Percentiles rank a stretch among this genome's conserved stretches.
Conservation (phyloP, 2,329 filamentous ascomycete species). For the Chalaropsis thielavioides region DNA sequence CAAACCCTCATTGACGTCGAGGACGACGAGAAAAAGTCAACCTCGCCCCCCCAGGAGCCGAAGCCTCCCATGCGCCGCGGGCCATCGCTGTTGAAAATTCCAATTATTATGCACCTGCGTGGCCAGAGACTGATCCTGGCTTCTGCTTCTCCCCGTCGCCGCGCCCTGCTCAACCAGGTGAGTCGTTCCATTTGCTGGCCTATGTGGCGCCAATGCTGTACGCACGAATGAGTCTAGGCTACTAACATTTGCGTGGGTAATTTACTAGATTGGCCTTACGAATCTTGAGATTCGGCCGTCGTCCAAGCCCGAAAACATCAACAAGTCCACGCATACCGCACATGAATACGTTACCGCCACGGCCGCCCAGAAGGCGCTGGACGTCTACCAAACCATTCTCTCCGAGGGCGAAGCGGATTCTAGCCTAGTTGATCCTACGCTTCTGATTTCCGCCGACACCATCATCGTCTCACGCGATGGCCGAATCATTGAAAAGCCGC, state of each 20-base stretch:
- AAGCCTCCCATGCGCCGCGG: slow-evolving; percentile 30
- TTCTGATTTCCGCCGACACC: slow-evolving; percentile 85
- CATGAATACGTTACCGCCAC: slow-evolving; percentile 87
- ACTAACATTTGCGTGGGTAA: neutral
- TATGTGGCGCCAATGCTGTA: slow-evolving; percentile 3
- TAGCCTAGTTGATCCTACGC: slow-evolving; percentile 51
- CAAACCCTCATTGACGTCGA: slow-evolving; percentile 15
- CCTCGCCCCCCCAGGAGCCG: neutral
- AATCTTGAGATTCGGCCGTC: slow-evolving; percentile 78
- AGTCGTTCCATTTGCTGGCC: neutral
- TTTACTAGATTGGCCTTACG: slow-evolving; percentile 55
- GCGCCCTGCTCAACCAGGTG: slow-evolving; percentile 63
- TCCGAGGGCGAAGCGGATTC: slow-evolving; percentile 27
- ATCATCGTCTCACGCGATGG: slow-evolving; percentile 66
- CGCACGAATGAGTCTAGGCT: neutral
- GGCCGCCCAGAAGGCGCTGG: slow-evolving; percentile 65
- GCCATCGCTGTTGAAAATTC: slow-evolving; percentile 59
- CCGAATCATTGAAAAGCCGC: slow-evolving; percentile 79
- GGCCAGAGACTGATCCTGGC: slow-evolving; percentile 76
- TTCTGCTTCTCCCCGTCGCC: slow-evolving; percentile 73
- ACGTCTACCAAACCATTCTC: slow-evolving; percentile 45
- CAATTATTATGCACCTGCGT: slow-evolving; percentile 61
- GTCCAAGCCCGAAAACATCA: slow-evolving; percentile 67
- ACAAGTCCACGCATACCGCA: slow-evolving; percentile 58
- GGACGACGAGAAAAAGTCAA: neutral